phyloP scores from a whole-genome alignment of 805 yeast genomes.

The Wickerhamomyces pijperi region DNA sequence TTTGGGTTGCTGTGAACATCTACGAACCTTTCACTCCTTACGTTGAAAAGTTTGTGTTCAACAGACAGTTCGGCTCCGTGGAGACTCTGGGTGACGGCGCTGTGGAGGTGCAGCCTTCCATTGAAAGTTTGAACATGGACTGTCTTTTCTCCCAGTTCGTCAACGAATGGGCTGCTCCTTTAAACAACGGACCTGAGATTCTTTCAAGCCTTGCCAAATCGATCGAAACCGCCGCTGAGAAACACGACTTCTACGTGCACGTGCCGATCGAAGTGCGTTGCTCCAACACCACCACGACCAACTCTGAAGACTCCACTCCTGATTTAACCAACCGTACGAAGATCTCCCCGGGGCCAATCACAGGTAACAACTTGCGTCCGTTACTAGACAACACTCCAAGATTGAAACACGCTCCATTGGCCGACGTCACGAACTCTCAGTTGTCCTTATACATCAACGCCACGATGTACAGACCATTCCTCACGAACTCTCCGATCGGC shows the following conservation, averaged over 20 bases:
- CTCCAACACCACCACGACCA: conserved; percentile 57
- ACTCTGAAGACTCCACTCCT: conserved; percentile 21
- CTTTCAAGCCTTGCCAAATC: conserved; percentile 52
- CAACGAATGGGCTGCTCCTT: conserved; percentile 95
- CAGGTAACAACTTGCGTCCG: conserved; percentile 78
- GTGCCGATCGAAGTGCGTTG: conserved; percentile 94
- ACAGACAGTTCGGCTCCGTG: conserved; percentile 69
- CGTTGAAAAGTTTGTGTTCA: conserved; percentile 77
- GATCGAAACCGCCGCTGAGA: conserved; percentile 46
- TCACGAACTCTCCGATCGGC: conserved; percentile 56
- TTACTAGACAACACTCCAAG: conserved; percentile 71
- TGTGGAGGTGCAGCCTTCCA: conserved; percentile 66
- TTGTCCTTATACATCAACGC: conserved; percentile 84
- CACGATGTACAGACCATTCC: conserved; percentile 93
- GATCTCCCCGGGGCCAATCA: conserved; percentile 64
- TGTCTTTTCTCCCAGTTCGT: conserved; percentile 90
- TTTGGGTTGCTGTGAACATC: conserved; percentile 70
- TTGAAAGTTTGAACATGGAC: conserved; percentile 88
- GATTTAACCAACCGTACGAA: conserved; percentile 40
- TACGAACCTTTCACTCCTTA: conserved; percentile 71
- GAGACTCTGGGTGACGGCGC: conserved; percentile 54
- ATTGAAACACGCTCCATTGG: conserved; percentile 39
- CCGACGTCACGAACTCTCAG: conserved; percentile 51
- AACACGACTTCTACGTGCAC: conserved; percentile 70
- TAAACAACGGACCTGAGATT: conserved; percentile 64